Conservation (phyloP, 352 stramenopile species). For the Pythium sp. region DNA sequence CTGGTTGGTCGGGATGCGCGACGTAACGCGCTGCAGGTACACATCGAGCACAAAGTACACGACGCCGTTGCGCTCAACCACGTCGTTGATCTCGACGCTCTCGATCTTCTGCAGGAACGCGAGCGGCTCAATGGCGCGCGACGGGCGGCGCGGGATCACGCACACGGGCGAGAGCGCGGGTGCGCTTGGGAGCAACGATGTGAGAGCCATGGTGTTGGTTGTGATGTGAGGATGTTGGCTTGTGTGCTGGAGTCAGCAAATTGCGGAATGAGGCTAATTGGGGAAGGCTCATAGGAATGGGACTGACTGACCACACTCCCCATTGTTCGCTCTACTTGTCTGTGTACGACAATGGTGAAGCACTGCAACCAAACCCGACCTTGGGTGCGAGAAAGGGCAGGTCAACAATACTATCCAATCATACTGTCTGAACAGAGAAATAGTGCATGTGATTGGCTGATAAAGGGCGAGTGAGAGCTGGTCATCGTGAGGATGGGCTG, state of each 20-base stretch:
- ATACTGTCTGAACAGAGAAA: not conserved
- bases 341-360: conserved; percentile 1
- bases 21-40: conserved; percentile 51
- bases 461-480: not conserved
- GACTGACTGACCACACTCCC: not conserved
- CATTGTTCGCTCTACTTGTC: not conserved
- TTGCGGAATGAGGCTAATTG: conserved; percentile 5
- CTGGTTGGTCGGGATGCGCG: conserved; percentile 61
- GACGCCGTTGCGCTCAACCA: conserved; percentile 20
- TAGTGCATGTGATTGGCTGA: not conserved
- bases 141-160: conserved; percentile 12
- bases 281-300: not conserved
- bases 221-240: not conserved
- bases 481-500: not conserved
- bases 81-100: conserved; percentile 26
- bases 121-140: conserved; percentile 12
- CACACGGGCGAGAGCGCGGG: conserved; percentile 10
- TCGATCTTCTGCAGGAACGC: conserved; percentile 29
- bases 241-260: not conserved
- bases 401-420: not conserved
- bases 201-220: conserved; percentile 1
- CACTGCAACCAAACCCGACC: not conserved
- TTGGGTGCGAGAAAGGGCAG: not conserved
- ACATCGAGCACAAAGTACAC: conserved; percentile 45
- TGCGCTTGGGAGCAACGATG: not conserved